Percentiles rank a stretch among this genome's conserved stretches.
phyloP scores from a whole-genome alignment of 2,329 filamentous ascomycete species.

The Penicillium expansum region DNA sequence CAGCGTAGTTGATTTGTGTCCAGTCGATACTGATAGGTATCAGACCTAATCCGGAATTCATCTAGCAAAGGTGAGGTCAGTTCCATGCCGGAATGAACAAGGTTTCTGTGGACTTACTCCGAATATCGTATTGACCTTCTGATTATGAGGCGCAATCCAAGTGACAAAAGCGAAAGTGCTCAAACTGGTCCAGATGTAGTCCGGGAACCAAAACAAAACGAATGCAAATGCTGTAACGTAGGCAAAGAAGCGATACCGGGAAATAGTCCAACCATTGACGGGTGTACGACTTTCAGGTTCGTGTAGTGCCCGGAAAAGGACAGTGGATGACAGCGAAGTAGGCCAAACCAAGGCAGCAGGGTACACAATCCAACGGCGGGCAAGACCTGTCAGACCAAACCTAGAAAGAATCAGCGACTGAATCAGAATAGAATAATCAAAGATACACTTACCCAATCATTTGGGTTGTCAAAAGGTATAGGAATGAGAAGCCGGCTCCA shows the following conservation, averaged over 20 bases:
- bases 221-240: slow-evolving; percentile 19
- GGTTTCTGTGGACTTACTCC: slow-evolving; percentile 13
- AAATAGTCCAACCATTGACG: slow-evolving; percentile 22
- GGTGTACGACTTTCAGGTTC: slow-evolving; percentile 15
- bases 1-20: slow-evolving; percentile 35
- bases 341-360: slow-evolving; percentile 23
- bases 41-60: slow-evolving; percentile 29
- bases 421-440: too few species aligned
- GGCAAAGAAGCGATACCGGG: slow-evolving; percentile 19
- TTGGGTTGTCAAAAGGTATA: slow-evolving; percentile 34
- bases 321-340: slow-evolving; percentile 20
- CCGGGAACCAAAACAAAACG: slow-evolving; percentile 51
- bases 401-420: background rate
- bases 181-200: slow-evolving; percentile 48
- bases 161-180: slow-evolving; percentile 48
- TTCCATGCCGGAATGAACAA: too few species aligned
- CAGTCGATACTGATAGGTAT: slow-evolving; percentile 50
- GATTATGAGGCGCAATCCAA: slow-evolving; percentile 48
- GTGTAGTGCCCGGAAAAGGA: slow-evolving; percentile 22
- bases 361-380: slow-evolving; percentile 24
- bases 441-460: slow-evolving; percentile 26
- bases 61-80: slow-evolving; percentile 5
- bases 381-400: slow-evolving; percentile 22
- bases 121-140: slow-evolving; percentile 29
- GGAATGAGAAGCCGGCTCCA: slow-evolving; percentile 33